Evolutionary conservation across 78 protist genomes (phyloP).

Genomic region (Creolimax fragrantissima): DNA sequence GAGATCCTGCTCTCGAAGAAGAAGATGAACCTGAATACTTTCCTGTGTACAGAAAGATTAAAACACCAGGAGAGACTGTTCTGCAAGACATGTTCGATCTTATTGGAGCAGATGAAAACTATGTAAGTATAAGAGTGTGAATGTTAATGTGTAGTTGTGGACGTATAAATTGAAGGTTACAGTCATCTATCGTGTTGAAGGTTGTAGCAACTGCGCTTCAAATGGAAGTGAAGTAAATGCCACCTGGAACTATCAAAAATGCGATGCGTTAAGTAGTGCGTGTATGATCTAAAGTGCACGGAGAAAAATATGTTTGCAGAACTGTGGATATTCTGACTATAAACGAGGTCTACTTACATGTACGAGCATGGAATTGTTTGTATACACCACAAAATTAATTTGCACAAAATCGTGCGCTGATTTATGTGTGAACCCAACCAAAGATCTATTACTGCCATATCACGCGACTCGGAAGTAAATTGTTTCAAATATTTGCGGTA

Average conservation of each 20-base stretch:
- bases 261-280: no score
- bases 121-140: neutral
- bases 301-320: no score
- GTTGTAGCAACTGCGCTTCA: neutral
- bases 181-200: neutral
- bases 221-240: neutral
- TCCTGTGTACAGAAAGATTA: neutral
- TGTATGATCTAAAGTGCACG: no score
- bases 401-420: neutral
- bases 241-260: neutral
- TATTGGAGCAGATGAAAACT: neutral
- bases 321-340: no score
- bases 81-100: neutral
- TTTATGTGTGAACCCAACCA: neutral
- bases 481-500: neutral
- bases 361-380: no score
- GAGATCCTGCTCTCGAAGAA: neutral
- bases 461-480: neutral
- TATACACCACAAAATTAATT: neutral
- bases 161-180: neutral
- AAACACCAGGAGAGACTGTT: neutral
- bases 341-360: no score
- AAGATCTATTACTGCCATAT: neutral
- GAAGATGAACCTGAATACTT: neutral
- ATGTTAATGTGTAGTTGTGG: neutral